A percentile compares a stretch with the other conserved stretches of the same genome.
phyloP scores from a whole-genome alignment of 352 stramenopile genomes.

The Achlya hypogyna region DNA sequence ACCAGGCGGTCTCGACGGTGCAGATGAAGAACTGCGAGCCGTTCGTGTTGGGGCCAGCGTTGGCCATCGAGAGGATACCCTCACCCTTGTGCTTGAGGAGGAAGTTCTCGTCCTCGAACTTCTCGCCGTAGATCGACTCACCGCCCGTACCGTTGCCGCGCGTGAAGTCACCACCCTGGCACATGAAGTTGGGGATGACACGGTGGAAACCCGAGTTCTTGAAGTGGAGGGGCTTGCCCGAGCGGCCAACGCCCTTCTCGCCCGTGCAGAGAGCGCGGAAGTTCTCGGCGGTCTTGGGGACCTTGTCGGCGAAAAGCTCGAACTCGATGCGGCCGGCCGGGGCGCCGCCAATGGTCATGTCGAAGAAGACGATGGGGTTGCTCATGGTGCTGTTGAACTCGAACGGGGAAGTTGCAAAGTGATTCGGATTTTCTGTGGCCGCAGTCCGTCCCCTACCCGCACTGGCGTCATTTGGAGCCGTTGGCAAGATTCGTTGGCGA shows the following conservation, averaged over 20 bases:
- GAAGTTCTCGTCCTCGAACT: slow-evolving; percentile 97
- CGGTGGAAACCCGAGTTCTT: slow-evolving; percentile 85
- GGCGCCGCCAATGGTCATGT: slow-evolving; percentile 93
- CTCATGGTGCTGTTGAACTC: slow-evolving; percentile 43
- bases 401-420: slow-evolving; percentile 17
- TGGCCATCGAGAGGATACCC: slow-evolving; percentile 94
- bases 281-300: slow-evolving; percentile 56
- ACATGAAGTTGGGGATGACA: slow-evolving; percentile 84
- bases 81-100: slow-evolving; percentile 85
- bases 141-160: slow-evolving; percentile 88
- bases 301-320: slow-evolving; percentile 81
- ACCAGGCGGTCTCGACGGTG: slow-evolving; percentile 83
- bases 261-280: slow-evolving; percentile 48
- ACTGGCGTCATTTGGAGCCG: not conserved
- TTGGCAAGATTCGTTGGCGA: slow-evolving; percentile 4
- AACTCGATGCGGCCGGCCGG: slow-evolving; percentile 86
- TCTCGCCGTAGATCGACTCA: slow-evolving; percentile 92
- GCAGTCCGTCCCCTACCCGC: not conserved
- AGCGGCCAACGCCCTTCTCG: slow-evolving; percentile 49
- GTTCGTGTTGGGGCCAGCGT: slow-evolving; percentile 95
- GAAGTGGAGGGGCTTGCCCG: slow-evolving; percentile 73
- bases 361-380: slow-evolving; percentile 95
- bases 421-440: not conserved
- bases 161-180: slow-evolving; percentile 82
- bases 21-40: slow-evolving; percentile 97